These are phyloP conservation scores for Raffaelea albimanens DNA, from an alignment of 2,329 filamentous ascomycete species.

Conservation along the genomic window DNA sequence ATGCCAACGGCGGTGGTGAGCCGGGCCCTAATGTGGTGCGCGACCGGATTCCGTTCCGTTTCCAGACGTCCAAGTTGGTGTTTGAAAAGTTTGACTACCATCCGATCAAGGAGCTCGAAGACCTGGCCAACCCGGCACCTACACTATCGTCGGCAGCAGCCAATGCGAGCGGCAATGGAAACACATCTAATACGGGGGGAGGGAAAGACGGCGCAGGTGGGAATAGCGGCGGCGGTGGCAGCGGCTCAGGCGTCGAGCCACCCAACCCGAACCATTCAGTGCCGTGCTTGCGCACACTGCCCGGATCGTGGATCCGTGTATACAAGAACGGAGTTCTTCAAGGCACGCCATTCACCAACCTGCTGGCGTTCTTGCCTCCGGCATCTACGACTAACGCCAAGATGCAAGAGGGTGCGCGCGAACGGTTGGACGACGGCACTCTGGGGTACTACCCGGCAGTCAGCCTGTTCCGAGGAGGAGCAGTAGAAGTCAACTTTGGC, in stretches of 20 bases:
- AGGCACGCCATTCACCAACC: constrained; percentile 78
- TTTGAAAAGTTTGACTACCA: constrained; percentile 92
- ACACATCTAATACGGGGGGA: no score
- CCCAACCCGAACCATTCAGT: constrained; percentile 65
- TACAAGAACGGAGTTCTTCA: constrained; percentile 88
- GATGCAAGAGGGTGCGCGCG: constrained; percentile 63
- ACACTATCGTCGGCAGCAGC: constrained; percentile 21
- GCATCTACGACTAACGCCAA: constrained; percentile 69
- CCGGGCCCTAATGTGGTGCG: constrained; percentile 74
- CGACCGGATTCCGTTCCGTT: constrained; percentile 88
- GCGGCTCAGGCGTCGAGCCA: constrained; percentile 25
- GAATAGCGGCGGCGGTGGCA: constrained; percentile 22
- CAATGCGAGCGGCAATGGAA: no score
- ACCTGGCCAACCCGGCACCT: constrained; percentile 63
- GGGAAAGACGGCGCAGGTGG: constrained; percentile 20
- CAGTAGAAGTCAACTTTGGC: constrained; percentile 89
- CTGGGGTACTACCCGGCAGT: constrained; percentile 93
- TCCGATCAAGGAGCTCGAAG: constrained; percentile 77
- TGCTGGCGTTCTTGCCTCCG: constrained; percentile 84
- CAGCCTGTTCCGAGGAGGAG: constrained; percentile 83
- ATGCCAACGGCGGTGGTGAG: constrained; percentile 24
- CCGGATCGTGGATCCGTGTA: constrained; percentile 74
- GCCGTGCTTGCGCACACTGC: constrained; percentile 74
- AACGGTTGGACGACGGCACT: constrained; percentile 88
- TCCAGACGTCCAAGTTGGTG: constrained; percentile 77